Conservation (phyloP, 768 basidiomycete species). For the Tricholoma terreum region DNA sequence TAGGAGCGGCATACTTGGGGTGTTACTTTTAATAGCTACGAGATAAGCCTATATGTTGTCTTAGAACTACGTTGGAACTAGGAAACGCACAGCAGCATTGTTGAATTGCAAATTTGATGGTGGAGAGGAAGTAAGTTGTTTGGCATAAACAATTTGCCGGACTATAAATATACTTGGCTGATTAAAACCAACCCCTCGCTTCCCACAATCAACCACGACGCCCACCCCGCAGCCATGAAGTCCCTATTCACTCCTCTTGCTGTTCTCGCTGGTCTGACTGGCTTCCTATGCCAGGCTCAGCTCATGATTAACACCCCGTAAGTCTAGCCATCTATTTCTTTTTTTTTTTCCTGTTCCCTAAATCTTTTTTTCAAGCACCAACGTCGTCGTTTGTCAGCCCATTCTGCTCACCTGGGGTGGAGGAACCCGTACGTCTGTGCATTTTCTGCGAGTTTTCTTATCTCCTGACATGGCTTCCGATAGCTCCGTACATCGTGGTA, state of each 20-base stretch:
- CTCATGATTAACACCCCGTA: slow-evolving; percentile 71
- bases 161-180: slow-evolving; percentile 15
- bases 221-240: slow-evolving; percentile 45
- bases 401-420: slow-evolving; percentile 51
- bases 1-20: too few species aligned
- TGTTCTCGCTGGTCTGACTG: slow-evolving; percentile 38
- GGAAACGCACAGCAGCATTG: too few species aligned
- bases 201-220: slow-evolving; percentile 23
- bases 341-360: background rate
- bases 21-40: too few species aligned
- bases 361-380: slow-evolving; percentile 32
- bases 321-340: slow-evolving; percentile 24
- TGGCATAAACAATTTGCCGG: slow-evolving; percentile 19
- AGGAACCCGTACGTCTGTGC: slow-evolving; percentile 48
- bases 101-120: background rate
- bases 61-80: background rate
- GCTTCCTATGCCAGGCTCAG: slow-evolving; percentile 44
- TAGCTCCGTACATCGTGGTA: slow-evolving; percentile 68
- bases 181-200: slow-evolving; percentile 19
- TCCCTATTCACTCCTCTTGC: slow-evolving; percentile 36
- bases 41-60: too few species aligned
- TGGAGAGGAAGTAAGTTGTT: slow-evolving; percentile 30
- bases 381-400: slow-evolving; percentile 57
- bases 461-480: too few species aligned
- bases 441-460: background rate